Conservation (phyloP, 345 rosid genomes). For the Populus deltoides region DNA sequence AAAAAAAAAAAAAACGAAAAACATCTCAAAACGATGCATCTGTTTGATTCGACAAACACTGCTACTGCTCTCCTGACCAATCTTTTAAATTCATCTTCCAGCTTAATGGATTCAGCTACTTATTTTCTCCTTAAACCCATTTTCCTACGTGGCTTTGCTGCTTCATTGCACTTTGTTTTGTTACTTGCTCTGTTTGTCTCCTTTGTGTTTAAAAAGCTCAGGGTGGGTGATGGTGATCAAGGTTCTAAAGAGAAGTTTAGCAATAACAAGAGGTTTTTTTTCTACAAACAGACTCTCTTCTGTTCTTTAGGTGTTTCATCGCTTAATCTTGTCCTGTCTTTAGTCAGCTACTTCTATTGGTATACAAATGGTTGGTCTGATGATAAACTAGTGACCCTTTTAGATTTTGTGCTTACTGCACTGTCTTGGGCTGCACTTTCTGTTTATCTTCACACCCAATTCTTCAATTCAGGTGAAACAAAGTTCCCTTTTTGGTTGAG, state of each 20-base stretch:
- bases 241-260: constrained; percentile 22
- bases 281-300: constrained; percentile 43
- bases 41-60: constrained; percentile 21
- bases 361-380: constrained; percentile 58
- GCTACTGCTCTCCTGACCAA: constrained; percentile 22
- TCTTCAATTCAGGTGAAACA: constrained; percentile 19
- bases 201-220: constrained; percentile 34
- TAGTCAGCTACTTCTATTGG: constrained; percentile 64
- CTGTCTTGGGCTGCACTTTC: constrained; percentile 61
- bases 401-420: constrained; percentile 55
- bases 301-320: constrained; percentile 52
- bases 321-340: constrained; percentile 47
- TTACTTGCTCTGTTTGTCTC: constrained; percentile 33
- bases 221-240: constrained; percentile 20
- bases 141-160: constrained; percentile 41
- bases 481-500: constrained; percentile 52
- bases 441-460: constrained; percentile 28
- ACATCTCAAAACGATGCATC: constrained; percentile 21
- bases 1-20: background rate
- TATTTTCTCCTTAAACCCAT: constrained; percentile 37
- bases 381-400: constrained; percentile 43
- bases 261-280: background rate
- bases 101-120: constrained; percentile 23
- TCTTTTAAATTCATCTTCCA: constrained; percentile 2
- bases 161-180: constrained; percentile 42